Evolutionary conservation across 1,139 yeast species (phyloP), one percentile per base, ranked within the genome.

Genomic region (Kluyveromyces sp.): DNA sequence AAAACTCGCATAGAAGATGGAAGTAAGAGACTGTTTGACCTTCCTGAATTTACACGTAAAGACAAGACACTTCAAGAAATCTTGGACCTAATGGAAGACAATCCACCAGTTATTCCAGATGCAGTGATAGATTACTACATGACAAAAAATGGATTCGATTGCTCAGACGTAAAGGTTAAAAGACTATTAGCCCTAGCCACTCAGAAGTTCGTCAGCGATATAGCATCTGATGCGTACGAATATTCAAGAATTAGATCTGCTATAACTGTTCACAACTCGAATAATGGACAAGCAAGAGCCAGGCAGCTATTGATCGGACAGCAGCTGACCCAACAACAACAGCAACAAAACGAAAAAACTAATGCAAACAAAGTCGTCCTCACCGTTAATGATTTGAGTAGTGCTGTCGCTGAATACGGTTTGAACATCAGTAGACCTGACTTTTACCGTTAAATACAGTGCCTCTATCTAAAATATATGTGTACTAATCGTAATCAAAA

Each of bases 171-270:
- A 6, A 77, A 90, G 50, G 83, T 92, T 51, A 89, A 90, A 61
- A 74, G 97, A 48, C 70, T 94, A 40, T 70, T 94, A 45, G 97
- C 97, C 0, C 71, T 94, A 48, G 97, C 98, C 0, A 90, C 98
- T 0, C 98, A 94, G 60, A 92, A 94, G 63, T 94, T 94, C 63
- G 77, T 94, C 33, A 81, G 92, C 50, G 98, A 92, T 63, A 83
- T 94, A 36, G 96, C 98, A 1, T 89, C 90, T 25, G 97, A 94
- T 64, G 97, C 98, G 0, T 92, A 88, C 64, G 98, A 94, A 62
- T 90, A 88, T 63, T 84, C 96, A 7, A 73, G 97, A 51, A 92
- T 94, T 56, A 75, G 97, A 50, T 86, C 90, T 27, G 75, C 89
- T 7, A 78, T 88, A 4, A 82, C 96, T 0, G 95, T 87, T 25